Evolutionary conservation across 257 asterid species (phyloP), one percentile per base, ranked within the genome.

Genomic region (Nicotiana benthamiana): DNA sequence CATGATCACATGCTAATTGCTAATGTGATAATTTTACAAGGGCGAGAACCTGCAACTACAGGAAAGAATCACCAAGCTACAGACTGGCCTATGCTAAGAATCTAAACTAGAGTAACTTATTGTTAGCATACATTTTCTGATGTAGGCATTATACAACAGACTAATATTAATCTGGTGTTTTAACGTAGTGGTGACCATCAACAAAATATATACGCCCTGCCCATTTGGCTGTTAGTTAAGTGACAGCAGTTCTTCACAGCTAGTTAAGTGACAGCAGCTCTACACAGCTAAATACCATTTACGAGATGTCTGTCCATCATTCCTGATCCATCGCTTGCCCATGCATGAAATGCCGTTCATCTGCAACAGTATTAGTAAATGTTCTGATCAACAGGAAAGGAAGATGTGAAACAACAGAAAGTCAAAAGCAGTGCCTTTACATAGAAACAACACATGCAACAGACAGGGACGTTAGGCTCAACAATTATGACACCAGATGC

Each of bases 311-410:
- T 52, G 59, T 52, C 59, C 16, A 79, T 89, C 83, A 90, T 86
- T 90, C 92, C 85, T 88, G 75, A 77, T 83, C 90, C 93, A 91
- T 82, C 62, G 92, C 85, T 86, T 90, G 93, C 40, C 92, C 91
- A n/a, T 92, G 92, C 84, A 89, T 70, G 90, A 85, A 93, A 30
- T 84, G 95, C 16, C 91, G 93, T 81, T 89, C 97, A 63, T 89
- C 98, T 92, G 92, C 79, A 40, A 43, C 36, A 43, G n/a, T 12
- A 22, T 40, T 40, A 72, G 0, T 17, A 52, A 43, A 7, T 40
- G 60, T 72, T 72, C 36, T 40, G 53, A 36, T 65, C 15, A 26
- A 65, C 48, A 65, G 3, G 27, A 20, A 40, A 52, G 59, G 59
- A 52, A 16, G 2, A 17, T 4, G 59, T 16, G 59, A 52, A 7